Percentiles rank a stretch among this genome's conserved stretches.
These are phyloP conservation scores for Yarrowia sp. DNA, from an alignment of 805 yeast genomes.

Conservation along the genomic window DNA sequence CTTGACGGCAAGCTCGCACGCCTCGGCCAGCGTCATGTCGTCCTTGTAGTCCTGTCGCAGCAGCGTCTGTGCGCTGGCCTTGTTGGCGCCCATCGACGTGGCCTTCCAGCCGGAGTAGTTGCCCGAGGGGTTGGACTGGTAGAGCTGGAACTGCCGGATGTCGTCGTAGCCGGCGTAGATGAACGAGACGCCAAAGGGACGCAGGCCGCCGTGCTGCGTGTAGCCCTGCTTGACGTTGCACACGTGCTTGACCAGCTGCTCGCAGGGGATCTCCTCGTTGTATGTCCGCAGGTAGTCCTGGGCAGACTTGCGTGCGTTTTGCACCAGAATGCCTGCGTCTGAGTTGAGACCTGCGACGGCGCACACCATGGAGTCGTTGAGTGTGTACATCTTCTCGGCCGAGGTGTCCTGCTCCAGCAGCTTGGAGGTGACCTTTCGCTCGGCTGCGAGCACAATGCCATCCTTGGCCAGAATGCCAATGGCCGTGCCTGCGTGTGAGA, in stretches of 20 bases:
- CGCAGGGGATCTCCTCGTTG: constrained; percentile 93
- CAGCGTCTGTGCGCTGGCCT: constrained; percentile 91
- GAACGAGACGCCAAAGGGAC: constrained; percentile 98
- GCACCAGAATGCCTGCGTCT: constrained; percentile 88
- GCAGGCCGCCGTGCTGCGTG: constrained; percentile 96
- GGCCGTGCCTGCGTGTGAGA: constrained; percentile 79
- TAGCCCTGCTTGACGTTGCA: constrained; percentile 97
- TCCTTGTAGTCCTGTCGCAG: constrained; percentile 93
- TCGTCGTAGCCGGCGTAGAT: constrained; percentile 95
- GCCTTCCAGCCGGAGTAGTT: constrained; percentile 99
- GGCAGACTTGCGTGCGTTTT: constrained; percentile 79
- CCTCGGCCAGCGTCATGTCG: constrained; percentile 62
- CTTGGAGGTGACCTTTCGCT: constrained; percentile 89
- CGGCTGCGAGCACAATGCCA: constrained; percentile 96
- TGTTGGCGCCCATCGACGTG: constrained; percentile 93
- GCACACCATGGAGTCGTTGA: constrained; percentile 79
- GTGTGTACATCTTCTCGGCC: constrained; percentile 85
- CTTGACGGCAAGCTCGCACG: constrained; percentile 83
- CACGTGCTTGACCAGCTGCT: constrained; percentile 77
- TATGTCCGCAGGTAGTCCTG: constrained; percentile 83
- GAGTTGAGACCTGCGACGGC: constrained; percentile 99
- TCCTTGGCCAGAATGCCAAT: constrained; percentile 72
- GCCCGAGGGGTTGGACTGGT: constrained; percentile 95
- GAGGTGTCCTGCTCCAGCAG: constrained; percentile 89
- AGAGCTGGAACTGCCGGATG: constrained; percentile 83